Base-by-base conservation (phyloP, 2,329 filamentous ascomycete genomes). In the Talaromyces rugulosus region DNA sequence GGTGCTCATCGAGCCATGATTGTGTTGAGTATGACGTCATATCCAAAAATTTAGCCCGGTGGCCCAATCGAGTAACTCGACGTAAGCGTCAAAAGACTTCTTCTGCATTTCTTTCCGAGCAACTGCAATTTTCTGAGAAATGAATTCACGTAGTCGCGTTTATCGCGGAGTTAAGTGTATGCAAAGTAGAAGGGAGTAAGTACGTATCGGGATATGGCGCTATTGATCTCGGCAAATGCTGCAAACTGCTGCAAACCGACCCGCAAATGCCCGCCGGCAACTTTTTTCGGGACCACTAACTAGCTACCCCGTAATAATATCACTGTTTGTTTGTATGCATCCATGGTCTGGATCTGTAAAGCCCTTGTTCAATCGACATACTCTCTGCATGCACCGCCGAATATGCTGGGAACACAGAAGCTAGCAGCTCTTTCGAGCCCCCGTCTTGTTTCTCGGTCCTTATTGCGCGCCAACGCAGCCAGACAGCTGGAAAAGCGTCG, bases 401-500 rank as follows among this genome's bases (percentile, higher is more conserved):
- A n/a, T n/a, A 40, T 40, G 36, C 16, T n/a, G 5, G 36, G 36
- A 40, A 40, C 36, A n/a, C 36, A n/a, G 36, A 40, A 40, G 23
- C 11, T 47, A 4, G n/a, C 44, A 52, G 61, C 61, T 59, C 57
- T 59, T n/a, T 56, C 52, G 16, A 59, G 56, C 61, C 59, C 23
- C 56, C 58, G 33, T 18, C 23, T 52, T 34, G 56, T 53, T 33
- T 34, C 57, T 18, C 30, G 28, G 12, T 33, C 5, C 18, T 16
- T 36, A 12, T 27, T 42, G 23, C 50, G 50, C 34, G 44, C 50
- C n/a, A n/a, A 4, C 6, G 5, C 42, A 27, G 44, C 44, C 8
- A 47, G n/a, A 18, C 18, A 27, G 27, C 28, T 52, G 11, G 50
- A 50, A 23, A 62, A 36, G 28, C 65, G 68, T 42, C 65, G 68